A percentile compares a stretch with the other conserved stretches of the same genome.
Evolutionary conservation across 768 basidiomycete species (phyloP).

Genomic region (Pholiota microspora): DNA sequence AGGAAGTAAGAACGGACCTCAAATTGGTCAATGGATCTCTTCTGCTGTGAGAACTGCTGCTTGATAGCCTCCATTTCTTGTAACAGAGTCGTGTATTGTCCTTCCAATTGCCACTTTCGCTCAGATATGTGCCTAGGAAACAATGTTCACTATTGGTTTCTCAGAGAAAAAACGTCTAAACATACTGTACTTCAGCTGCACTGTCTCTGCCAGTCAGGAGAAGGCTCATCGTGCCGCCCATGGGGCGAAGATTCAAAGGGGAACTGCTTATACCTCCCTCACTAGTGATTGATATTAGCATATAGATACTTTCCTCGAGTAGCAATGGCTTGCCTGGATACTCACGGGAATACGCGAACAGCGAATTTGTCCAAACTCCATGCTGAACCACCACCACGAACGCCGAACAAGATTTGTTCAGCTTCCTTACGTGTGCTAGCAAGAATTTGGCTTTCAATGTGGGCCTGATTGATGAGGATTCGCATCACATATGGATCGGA

Average conservation of each 20-base stretch:
- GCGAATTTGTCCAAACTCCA: conserved; percentile 63
- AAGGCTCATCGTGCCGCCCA: conserved; percentile 39
- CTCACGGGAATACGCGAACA: conserved; percentile 66
- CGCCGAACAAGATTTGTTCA: conserved; percentile 44
- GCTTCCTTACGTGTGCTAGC: conserved; percentile 63
- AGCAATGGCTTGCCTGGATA: conserved; percentile 11
- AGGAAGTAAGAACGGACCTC: conserved; percentile 26
- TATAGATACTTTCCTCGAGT: neutral
- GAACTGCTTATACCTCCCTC: conserved; percentile 67
- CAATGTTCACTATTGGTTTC: neutral
- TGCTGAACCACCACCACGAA: conserved; percentile 52
- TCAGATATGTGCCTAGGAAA: conserved; percentile 43
- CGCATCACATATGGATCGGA: conserved; percentile 73
- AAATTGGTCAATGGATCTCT: conserved; percentile 27
- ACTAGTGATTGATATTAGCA: conserved; percentile 29
- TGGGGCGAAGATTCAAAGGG: conserved; percentile 26
- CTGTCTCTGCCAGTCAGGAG: conserved; percentile 54
- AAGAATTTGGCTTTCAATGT: conserved; percentile 73
- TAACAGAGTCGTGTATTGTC: conserved; percentile 29
- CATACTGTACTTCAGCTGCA: conserved; percentile 50
- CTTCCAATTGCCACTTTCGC: conserved; percentile 36
- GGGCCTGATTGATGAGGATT: conserved; percentile 71
- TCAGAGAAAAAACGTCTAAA: conserved; percentile 22
- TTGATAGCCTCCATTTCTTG: conserved; percentile 24
- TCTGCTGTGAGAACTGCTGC: conserved; percentile 24